Evolutionary conservation across 768 basidiomycete species (phyloP).

Genomic region (Plicaturopsis crispa): DNA sequence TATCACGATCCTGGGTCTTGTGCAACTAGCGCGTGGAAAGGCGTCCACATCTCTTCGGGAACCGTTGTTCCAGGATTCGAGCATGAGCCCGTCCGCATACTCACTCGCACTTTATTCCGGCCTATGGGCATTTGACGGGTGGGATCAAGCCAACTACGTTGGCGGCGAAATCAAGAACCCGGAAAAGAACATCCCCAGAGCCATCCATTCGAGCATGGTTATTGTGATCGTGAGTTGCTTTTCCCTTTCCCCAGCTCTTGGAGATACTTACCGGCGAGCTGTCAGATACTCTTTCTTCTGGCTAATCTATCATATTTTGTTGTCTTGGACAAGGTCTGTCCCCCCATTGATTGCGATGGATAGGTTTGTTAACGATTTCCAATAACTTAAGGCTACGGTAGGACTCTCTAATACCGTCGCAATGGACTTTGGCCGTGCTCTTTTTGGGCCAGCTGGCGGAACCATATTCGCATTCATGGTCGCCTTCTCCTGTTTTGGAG

Average conservation of each 20-base stretch:
- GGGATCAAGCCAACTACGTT: constrained; percentile 91
- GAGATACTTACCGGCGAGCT: constrained; percentile 4
- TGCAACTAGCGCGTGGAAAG: constrained; percentile 67
- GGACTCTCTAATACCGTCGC: constrained; percentile 82
- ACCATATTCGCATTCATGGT: constrained; percentile 86
- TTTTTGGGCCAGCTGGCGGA: constrained; percentile 86
- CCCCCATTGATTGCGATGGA: background rate
- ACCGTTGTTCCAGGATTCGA: constrained; percentile 68
- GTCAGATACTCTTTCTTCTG: constrained; percentile 65
- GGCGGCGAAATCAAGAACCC: constrained; percentile 82
- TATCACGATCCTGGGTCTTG: constrained; percentile 71
- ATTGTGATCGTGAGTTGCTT: constrained; percentile 56
- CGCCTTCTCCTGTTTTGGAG: constrained; percentile 91
- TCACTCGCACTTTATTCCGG: constrained; percentile 94
- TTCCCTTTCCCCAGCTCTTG: background rate
- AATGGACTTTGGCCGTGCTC: constrained; percentile 82
- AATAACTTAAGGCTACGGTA: constrained; percentile 41
- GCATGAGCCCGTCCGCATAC: constrained; percentile 74
- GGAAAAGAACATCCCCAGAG: constrained; percentile 79
- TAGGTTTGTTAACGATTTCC: constrained; percentile 4
- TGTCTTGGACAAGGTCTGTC: constrained; percentile 75
- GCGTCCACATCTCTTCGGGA: constrained; percentile 60
- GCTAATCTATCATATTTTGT: constrained; percentile 90
- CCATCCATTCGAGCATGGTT: constrained; percentile 87
- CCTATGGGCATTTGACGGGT: constrained; percentile 94